These are phyloP conservation scores for Capsella bursapastoris DNA, from an alignment of 345 rosid species.

Conservation along the genomic window DNA sequence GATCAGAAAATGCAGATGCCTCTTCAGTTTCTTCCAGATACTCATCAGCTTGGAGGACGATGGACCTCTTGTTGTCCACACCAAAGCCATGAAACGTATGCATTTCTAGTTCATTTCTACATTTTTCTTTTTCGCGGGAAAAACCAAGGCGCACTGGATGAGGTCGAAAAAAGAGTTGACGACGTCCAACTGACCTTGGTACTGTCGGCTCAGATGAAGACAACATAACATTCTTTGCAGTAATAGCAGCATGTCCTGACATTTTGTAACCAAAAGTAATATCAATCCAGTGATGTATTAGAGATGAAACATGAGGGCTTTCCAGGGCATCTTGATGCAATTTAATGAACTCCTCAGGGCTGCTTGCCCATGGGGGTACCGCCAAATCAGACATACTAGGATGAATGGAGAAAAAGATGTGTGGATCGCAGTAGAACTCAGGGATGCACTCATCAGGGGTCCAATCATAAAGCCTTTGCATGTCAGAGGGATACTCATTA, in stretches of 20 bases:
- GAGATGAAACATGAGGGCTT: constrained; percentile 70
- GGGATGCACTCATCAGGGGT: constrained; percentile 99
- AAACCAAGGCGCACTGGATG: constrained; percentile 68
- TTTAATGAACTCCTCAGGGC: constrained; percentile 82
- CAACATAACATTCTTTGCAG: constrained; percentile 92
- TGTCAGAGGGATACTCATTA: constrained; percentile 92
- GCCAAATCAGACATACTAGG: constrained; percentile 90
- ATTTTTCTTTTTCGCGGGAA: constrained; percentile 42
- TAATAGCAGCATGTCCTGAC: constrained; percentile 87
- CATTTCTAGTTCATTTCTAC: constrained; percentile 43
- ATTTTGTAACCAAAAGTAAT: constrained; percentile 91
- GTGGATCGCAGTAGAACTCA: constrained; percentile 86
- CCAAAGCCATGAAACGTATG: constrained; percentile 47
- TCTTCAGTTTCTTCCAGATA: constrained; percentile 72
- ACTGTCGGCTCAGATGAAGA: constrained; percentile 73
- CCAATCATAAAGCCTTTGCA: constrained; percentile 97
- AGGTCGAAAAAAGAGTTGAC: constrained; percentile 76
- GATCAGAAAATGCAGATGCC: constrained; percentile 73
- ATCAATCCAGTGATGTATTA: constrained; percentile 89
- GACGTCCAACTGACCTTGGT: constrained; percentile 84
- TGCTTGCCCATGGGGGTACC: constrained; percentile 83
- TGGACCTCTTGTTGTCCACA: constrained; percentile 48
- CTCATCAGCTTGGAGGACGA: constrained; percentile 55
- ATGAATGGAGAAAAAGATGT: constrained; percentile 71
- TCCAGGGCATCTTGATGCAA: constrained; percentile 90